Conservation (phyloP, 2,329 filamentous ascomycete genomes). For the Pyrenophora seminiperda region DNA sequence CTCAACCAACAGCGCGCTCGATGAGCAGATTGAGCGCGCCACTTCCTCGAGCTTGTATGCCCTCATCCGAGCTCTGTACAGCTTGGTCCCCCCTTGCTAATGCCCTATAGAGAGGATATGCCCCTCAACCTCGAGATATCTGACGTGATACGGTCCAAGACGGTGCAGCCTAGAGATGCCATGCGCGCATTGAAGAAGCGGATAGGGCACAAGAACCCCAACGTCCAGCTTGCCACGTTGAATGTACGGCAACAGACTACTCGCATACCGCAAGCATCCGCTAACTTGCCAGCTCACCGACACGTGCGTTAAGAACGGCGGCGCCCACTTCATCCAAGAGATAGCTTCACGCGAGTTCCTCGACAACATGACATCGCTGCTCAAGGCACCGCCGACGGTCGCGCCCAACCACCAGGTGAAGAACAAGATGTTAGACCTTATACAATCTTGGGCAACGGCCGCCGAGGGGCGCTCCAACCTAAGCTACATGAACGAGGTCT, state of each 20-base stretch:
- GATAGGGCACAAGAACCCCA: conserved; percentile 97
- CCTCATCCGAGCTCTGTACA: no score
- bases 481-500: conserved; percentile 86
- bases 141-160: conserved; percentile 95
- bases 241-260: conserved; percentile 64
- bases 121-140: conserved; percentile 97
- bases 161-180: conserved; percentile 94
- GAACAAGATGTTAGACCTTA: conserved; percentile 86
- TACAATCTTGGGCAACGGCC: conserved; percentile 90
- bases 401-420: conserved; percentile 85
- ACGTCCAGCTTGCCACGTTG: conserved; percentile 91
- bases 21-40: conserved; percentile 95
- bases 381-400: conserved; percentile 76
- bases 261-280: neutral
- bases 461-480: conserved; percentile 84
- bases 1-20: conserved; percentile 85
- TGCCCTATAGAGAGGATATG: conserved; percentile 78
- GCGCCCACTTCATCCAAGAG: conserved; percentile 90
- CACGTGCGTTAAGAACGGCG: conserved; percentile 98
- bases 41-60: conserved; percentile 87
- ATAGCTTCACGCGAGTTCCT: conserved; percentile 98
- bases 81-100: conserved; percentile 14
- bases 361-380: conserved; percentile 90
- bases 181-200: conserved; percentile 95
- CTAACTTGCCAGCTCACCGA: conserved; percentile 74